Evolutionary conservation across 2,329 filamentous ascomycete genomes (phyloP), one percentile per base, ranked within the genome.

Genomic region (Cladobotryum mycophilum): DNA sequence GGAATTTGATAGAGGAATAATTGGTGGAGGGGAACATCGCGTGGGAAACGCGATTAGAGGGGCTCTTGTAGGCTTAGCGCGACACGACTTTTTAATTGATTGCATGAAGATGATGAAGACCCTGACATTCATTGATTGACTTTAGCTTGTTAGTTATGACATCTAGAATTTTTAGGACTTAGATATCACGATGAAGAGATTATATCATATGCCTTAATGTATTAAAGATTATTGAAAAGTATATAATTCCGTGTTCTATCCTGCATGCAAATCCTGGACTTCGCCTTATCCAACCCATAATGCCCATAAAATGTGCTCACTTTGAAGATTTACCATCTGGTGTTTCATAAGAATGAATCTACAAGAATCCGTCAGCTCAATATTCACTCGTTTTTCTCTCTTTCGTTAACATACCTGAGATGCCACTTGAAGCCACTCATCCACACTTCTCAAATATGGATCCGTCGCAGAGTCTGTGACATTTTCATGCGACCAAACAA

Each of bases 401-500:
- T 25, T 7, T 30, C 25, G 25, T 30, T 11, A 6, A 47, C 55
- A 7, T 67, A 89, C 85, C 65, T 79, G 76, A 56, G 85, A 80
- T 11, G 89, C 81, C 64, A 91, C 81, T 11, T 75, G 73, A 51
- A 95, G 74, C 89, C 90, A 96, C 67, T 96, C 90, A 57, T 85
- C 79, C 41, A 95, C 71, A 0, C 85, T 82, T 64, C 86, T 85
- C 4, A 88, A 73, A 64, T 89, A 93, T 1, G 79, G 73, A 67
- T 96, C 89, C 5, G 70, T 70, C 25, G 74, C 74, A 1, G 75
- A 74, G 53, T 85, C 82, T 5, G 82, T 82, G 45, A 80, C 60
- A 1, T 71, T 67, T 58, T 93, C 90, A 65, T 96, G 90, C 0
- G 80, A 84, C 91, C 91, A 97, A n/a, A 96, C 76, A 3, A 89